phyloP scores from a whole-genome alignment of 352 stramenopile species.

The Plasmopara muralis region DNA sequence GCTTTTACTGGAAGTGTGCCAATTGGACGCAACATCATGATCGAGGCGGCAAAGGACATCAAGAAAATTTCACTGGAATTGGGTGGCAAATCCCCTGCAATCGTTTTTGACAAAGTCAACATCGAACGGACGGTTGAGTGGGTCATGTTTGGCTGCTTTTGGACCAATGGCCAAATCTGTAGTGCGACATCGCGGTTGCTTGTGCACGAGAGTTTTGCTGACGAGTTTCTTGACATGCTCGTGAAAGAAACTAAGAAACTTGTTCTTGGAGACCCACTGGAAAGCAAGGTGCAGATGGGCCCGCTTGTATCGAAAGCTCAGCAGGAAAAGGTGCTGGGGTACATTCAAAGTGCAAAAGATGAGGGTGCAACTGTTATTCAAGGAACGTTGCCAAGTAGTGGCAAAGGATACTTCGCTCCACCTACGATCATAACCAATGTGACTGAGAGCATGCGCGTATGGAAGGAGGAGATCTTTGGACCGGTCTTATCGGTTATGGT shows the following conservation, averaged over 20 bases:
- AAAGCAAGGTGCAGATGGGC: slow-evolving; percentile 51
- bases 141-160: slow-evolving; percentile 38
- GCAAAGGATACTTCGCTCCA: slow-evolving; percentile 61
- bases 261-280: slow-evolving; percentile 50
- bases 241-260: slow-evolving; percentile 53
- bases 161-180: slow-evolving; percentile 77
- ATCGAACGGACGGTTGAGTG: slow-evolving; percentile 75
- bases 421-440: slow-evolving; percentile 77
- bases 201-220: slow-evolving; percentile 59
- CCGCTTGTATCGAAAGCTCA: slow-evolving; percentile 72
- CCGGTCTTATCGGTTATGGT: slow-evolving; percentile 80
- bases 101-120: slow-evolving; percentile 75
- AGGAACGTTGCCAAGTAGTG: slow-evolving; percentile 9
- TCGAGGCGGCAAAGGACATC: slow-evolving; percentile 15
- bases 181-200: slow-evolving; percentile 70
- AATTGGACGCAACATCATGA: slow-evolving; percentile 19
- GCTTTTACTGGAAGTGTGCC: slow-evolving; percentile 22
- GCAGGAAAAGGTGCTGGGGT: slow-evolving; percentile 64
- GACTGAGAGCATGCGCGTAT: slow-evolving; percentile 54
- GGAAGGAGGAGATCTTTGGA: slow-evolving; percentile 87
- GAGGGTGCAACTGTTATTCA: slow-evolving; percentile 46
- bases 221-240: slow-evolving; percentile 51
- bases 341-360: slow-evolving; percentile 42
- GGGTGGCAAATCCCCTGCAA: slow-evolving; percentile 85
- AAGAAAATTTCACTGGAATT: slow-evolving; percentile 29